Evolutionary conservation across 139 green algal genomes (phyloP).

Genomic region (Chlorella sp.): DNA sequence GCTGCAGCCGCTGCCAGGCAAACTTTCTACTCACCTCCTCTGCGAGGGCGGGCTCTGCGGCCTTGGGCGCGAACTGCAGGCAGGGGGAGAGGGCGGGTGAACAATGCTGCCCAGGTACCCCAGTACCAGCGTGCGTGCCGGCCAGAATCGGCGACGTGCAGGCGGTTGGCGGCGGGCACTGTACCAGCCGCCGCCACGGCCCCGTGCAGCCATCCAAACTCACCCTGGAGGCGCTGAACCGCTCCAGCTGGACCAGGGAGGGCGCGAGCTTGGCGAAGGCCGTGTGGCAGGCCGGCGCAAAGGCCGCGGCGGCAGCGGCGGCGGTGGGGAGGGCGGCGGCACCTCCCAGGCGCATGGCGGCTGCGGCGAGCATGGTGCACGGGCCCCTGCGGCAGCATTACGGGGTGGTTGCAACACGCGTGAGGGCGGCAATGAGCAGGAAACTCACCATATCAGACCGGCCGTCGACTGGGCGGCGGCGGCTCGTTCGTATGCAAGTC

Average conservation of each 20-base stretch:
- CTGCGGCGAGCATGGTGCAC: neutral
- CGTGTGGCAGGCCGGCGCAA: neutral
- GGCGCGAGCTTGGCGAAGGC: conserved; percentile 1
- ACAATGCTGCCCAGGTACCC: neutral
- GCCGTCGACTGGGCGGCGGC: no score
- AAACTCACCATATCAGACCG: no score
- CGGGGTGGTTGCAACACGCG: no score
- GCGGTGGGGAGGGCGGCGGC: neutral
- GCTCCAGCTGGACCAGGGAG: neutral
- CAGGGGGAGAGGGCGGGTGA: neutral
- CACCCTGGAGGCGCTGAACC: neutral
- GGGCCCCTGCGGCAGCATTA: no score
- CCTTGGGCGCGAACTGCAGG: conserved; percentile 2
- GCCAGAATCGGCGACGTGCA: neutral
- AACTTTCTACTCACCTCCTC: neutral
- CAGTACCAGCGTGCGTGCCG: neutral
- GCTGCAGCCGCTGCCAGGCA: neutral
- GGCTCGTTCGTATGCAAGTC: no score
- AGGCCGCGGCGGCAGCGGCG: neutral
- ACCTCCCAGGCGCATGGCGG: neutral
- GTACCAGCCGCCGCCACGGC: no score
- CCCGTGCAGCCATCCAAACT: neutral
- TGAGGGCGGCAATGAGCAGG: no score
- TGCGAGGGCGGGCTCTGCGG: neutral
- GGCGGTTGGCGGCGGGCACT: neutral